A percentile compares a stretch with the other conserved stretches of the same genome.
These are phyloP conservation scores for Aegle marmelos DNA, from an alignment of 345 rosid genomes.

Conservation along the genomic window DNA sequence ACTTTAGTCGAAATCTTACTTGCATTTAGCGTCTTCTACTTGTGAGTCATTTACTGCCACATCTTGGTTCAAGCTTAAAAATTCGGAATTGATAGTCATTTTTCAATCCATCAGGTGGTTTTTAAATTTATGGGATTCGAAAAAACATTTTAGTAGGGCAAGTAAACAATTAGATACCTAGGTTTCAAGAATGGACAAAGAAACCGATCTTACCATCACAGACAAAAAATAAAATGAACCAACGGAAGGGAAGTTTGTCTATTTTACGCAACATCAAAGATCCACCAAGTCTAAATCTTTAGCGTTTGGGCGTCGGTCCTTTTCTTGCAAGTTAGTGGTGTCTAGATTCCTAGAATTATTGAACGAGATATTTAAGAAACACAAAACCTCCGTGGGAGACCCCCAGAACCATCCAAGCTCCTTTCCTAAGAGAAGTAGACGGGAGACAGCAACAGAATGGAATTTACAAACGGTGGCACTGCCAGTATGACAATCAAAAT, in stretches of 20 bases:
- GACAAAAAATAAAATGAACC: too few species aligned
- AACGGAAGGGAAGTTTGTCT: too few species aligned
- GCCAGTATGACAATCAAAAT: background rate
- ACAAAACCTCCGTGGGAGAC: background rate
- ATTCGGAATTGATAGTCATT: too few species aligned
- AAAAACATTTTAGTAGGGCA: too few species aligned
- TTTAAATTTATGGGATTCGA: background rate
- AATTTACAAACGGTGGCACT: background rate
- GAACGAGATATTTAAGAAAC: background rate
- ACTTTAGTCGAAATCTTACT: background rate
- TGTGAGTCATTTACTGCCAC: background rate
- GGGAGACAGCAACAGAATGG: background rate
- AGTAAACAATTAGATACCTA: too few species aligned
- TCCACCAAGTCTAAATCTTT: too few species aligned
- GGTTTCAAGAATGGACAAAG: too few species aligned
- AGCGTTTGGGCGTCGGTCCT: too few species aligned
- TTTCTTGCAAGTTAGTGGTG: too few species aligned
- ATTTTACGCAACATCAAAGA: too few species aligned
- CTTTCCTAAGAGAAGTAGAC: background rate
- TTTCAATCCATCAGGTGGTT: background rate
- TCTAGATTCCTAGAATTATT: too few species aligned
- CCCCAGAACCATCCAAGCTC: background rate
- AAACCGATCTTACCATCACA: too few species aligned
- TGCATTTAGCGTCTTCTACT: background rate
- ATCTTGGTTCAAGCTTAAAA: background rate